Conservation (phyloP, 2,329 filamentous ascomycete genomes). For the Verticillium nubilum region DNA sequence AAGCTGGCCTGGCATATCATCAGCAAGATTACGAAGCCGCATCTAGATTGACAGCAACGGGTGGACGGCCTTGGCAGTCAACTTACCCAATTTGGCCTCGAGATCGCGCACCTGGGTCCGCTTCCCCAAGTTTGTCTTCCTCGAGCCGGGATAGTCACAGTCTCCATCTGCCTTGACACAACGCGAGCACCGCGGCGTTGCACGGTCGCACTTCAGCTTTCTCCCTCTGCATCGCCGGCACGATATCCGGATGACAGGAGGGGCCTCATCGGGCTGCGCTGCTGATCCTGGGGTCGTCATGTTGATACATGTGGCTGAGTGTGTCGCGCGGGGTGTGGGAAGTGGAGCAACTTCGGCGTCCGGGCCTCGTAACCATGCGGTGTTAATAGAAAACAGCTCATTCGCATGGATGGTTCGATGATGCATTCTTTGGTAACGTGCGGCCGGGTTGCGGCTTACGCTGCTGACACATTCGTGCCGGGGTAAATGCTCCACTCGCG, state of each 20-base stretch:
- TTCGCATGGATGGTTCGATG: background rate
- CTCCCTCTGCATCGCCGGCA: constrained; percentile 5
- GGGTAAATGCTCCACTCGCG: background rate
- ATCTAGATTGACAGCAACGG: background rate
- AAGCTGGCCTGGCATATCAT: background rate
- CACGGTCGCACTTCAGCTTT: constrained; percentile 21
- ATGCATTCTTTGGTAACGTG: background rate
- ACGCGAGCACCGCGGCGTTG: constrained; percentile 14
- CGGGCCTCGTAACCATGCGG: background rate
- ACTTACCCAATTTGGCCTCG: constrained; percentile 1
- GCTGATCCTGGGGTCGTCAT: background rate
- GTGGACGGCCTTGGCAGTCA: background rate
- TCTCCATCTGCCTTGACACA: constrained; percentile 13
- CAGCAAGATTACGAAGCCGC: background rate
- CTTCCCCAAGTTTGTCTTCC: background rate
- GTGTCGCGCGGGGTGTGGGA: background rate
- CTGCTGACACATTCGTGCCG: background rate
- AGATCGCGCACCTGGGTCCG: background rate
- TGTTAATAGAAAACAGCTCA: background rate
- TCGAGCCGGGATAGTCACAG: constrained; percentile 2
- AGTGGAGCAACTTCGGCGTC: no score
- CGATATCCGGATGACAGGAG: background rate
- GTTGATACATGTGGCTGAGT: background rate
- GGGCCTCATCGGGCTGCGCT: background rate
- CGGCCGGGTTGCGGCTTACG: background rate